Conservation (phyloP, 345 rosid species). For the Syzygium oleosum region DNA sequence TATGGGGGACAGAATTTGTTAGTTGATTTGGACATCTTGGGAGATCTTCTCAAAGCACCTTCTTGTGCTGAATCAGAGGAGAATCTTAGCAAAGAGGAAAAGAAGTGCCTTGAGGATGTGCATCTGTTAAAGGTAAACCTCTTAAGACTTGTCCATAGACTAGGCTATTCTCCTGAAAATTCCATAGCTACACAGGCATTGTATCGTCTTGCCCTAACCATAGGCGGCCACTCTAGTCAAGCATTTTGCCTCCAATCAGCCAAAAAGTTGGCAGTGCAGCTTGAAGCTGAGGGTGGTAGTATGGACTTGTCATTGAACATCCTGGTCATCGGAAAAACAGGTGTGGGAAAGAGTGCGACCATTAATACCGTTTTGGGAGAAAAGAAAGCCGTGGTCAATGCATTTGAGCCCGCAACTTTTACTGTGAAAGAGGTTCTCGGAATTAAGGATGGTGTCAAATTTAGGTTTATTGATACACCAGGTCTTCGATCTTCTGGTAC, state of each 20-base stretch:
- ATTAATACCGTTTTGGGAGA: constrained; percentile 62
- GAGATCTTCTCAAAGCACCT: constrained; percentile 1
- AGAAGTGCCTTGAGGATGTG: constrained; percentile 30
- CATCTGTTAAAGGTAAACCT: constrained; percentile 43
- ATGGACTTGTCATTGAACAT: constrained; percentile 48
- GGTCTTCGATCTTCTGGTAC: constrained; percentile 46
- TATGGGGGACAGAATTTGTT: background rate
- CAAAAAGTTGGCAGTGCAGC: constrained; percentile 23
- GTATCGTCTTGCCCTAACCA: constrained; percentile 16
- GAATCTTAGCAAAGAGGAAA: constrained; percentile 32
- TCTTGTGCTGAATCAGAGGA: constrained; percentile 16
- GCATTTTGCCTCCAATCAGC: constrained; percentile 23
- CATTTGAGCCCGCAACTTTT: constrained; percentile 48
- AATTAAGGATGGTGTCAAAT: constrained; percentile 31
- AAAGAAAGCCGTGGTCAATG: constrained; percentile 30
- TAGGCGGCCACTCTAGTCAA: constrained; percentile 12
- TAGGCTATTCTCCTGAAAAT: constrained; percentile 35
- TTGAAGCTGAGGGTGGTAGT: constrained; percentile 28
- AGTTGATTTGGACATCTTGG: background rate
- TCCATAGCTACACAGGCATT: constrained; percentile 35
- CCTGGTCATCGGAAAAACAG: constrained; percentile 71
- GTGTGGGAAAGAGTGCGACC: constrained; percentile 86
- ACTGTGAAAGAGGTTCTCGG: constrained; percentile 40
- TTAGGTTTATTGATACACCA: constrained; percentile 66
- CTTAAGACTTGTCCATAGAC: constrained; percentile 40